These are phyloP conservation scores for Phaffia australis DNA, from an alignment of 768 basidiomycete species.

Conservation along the genomic window DNA sequence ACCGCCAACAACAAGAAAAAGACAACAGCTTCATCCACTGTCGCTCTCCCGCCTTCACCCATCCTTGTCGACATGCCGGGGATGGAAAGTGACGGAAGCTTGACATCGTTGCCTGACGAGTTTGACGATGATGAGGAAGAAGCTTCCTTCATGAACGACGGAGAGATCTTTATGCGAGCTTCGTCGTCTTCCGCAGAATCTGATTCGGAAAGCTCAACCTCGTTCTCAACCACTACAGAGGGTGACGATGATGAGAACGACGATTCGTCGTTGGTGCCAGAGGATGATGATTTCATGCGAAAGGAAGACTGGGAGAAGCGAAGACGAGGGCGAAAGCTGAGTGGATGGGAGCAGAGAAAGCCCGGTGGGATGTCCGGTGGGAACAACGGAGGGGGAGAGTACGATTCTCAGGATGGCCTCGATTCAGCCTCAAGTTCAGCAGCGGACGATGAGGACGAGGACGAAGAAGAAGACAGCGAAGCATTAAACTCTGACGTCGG, in stretches of 20 bases:
- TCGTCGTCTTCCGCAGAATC: no score
- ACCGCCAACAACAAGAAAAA: background rate
- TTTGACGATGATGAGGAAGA: conserved; percentile 85
- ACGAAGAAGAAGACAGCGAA: conserved; percentile 13
- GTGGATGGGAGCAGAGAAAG: conserved; percentile 5
- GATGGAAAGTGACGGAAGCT: conserved; percentile 6
- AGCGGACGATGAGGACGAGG: conserved; percentile 14
- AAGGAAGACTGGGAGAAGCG: background rate
- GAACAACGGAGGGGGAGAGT: conserved; percentile 9
- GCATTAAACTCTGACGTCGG: background rate
- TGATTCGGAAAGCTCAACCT: no score
- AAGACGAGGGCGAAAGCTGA: background rate
- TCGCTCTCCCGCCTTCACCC: background rate
- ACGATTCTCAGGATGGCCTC: conserved; percentile 7
- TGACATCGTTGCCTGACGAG: conserved; percentile 13
- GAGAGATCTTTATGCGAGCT: no score
- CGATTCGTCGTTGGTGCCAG: conserved; percentile 11
- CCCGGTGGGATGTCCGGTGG: background rate
- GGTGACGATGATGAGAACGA: conserved; percentile 13
- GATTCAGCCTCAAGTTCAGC: conserved; percentile 8
- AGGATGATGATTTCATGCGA: conserved; percentile 15
- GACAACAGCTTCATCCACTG: background rate
- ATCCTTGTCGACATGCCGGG: background rate
- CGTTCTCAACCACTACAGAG: conserved; percentile 13
- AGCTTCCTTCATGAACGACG: conserved; percentile 96